These are phyloP conservation scores for Hypoxylon fragiforme DNA, from an alignment of 495 filamentous ascomycete genomes.

Conservation along the genomic window DNA sequence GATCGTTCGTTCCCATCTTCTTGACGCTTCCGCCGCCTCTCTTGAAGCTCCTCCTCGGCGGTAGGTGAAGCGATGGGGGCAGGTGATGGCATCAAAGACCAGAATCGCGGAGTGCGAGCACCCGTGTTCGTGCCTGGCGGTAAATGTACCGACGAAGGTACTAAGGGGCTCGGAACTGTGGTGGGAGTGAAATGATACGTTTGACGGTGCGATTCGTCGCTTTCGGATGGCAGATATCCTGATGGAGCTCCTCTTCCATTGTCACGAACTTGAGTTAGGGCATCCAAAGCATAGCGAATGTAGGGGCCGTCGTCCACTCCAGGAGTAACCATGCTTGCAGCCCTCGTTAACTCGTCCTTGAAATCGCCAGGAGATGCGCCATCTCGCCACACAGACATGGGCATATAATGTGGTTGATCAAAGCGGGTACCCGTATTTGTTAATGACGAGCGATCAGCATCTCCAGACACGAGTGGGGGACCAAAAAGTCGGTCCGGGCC, in stretches of 20 bases:
- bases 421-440: slow-evolving; percentile 31
- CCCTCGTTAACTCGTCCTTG: slow-evolving; percentile 47
- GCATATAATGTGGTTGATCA: slow-evolving; percentile 36
- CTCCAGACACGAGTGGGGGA: slow-evolving; percentile 14
- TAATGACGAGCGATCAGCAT: slow-evolving; percentile 31
- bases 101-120: slow-evolving; percentile 8
- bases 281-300: slow-evolving; percentile 53
- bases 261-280: slow-evolving; percentile 43
- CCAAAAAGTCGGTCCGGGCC: slow-evolving; percentile 40
- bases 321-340: slow-evolving; percentile 51
- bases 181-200: slow-evolving; percentile 27
- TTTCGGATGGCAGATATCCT: slow-evolving; percentile 32
- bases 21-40: slow-evolving; percentile 12
- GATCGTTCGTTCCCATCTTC: not conserved
- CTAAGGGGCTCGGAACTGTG: slow-evolving; percentile 20
- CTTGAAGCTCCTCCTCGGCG: slow-evolving; percentile 10
- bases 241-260: slow-evolving; percentile 36
- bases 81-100: slow-evolving; percentile 13
- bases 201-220: slow-evolving; percentile 21
- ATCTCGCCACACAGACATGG: slow-evolving; percentile 40
- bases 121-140: slow-evolving; percentile 6
- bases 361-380: slow-evolving; percentile 41
- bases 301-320: slow-evolving; percentile 53
- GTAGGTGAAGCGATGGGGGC: slow-evolving; percentile 4
- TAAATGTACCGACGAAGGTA: slow-evolving; percentile 6